Evolutionary conservation across 1,139 yeast species (phyloP).

Genomic region (Taiozyma sp.): DNA sequence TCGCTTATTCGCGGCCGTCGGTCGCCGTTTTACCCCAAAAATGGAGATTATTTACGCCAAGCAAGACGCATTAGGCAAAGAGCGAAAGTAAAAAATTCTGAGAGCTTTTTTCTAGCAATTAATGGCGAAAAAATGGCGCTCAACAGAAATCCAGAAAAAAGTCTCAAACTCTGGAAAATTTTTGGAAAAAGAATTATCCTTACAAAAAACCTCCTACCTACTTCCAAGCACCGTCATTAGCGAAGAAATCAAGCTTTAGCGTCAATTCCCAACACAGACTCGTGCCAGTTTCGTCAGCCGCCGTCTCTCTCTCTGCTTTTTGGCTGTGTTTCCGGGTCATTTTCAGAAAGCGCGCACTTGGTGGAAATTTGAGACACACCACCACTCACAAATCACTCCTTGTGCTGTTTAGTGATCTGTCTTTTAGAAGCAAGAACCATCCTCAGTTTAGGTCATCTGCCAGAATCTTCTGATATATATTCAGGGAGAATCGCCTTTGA

Average conservation of each 20-base stretch:
- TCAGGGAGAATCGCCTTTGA: background rate
- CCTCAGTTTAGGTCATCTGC: background rate
- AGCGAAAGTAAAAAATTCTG: too few relatives aligned
- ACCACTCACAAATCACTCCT: background rate
- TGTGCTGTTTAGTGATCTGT: background rate
- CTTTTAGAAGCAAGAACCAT: background rate
- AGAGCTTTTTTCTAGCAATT: background rate
- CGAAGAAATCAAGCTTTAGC: background rate
- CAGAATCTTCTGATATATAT: background rate
- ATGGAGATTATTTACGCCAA: background rate
- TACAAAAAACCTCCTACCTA: background rate
- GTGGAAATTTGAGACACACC: background rate
- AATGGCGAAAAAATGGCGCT: background rate
- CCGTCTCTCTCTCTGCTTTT: background rate
- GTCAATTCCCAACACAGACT: background rate
- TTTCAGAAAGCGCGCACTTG: background rate
- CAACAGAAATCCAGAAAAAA: constrained; percentile 1
- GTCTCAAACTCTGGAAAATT: background rate
- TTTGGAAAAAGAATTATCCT: background rate
- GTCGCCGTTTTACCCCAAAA: background rate
- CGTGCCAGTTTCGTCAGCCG: background rate
- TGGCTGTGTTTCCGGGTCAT: background rate
- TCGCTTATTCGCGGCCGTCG: background rate
- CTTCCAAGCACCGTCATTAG: background rate
- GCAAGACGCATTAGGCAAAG: background rate